phyloP scores from a whole-genome alignment of 2,329 filamentous ascomycete genomes.

The Venturia nashicola region DNA sequence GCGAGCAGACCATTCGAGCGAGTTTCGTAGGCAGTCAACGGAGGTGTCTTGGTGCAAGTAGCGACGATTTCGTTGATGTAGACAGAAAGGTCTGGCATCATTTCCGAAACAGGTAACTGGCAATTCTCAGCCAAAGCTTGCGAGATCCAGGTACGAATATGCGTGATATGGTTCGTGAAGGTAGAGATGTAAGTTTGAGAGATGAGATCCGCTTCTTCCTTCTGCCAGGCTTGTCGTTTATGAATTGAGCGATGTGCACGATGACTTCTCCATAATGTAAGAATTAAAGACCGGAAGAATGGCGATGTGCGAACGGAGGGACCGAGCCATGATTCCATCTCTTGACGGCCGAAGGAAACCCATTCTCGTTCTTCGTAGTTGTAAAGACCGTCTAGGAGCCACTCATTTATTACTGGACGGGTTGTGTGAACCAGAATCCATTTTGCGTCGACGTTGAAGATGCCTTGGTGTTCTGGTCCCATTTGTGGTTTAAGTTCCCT shows the following conservation, averaged over 20 bases:
- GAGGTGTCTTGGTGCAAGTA: background rate
- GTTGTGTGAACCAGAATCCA: background rate
- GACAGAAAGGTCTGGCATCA: constrained; percentile 1
- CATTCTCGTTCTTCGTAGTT: background rate
- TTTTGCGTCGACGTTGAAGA: background rate
- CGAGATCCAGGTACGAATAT: background rate
- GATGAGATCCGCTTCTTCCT: background rate
- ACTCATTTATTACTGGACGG: background rate
- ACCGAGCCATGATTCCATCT: background rate
- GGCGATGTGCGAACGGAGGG: background rate
- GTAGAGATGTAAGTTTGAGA: background rate
- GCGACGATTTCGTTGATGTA: background rate
- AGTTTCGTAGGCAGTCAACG: background rate
- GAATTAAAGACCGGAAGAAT: constrained; percentile 1
- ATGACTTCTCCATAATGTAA: background rate
- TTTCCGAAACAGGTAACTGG: background rate
- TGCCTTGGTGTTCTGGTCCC: background rate
- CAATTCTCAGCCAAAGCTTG: background rate
- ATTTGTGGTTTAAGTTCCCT: background rate
- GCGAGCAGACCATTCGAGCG: background rate
- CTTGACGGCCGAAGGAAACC: background rate
- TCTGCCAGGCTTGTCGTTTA: background rate
- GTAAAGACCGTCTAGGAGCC: background rate
- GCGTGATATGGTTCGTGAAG: background rate
- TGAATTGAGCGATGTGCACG: background rate